Evolutionary conservation across 2,329 filamentous ascomycete species (phyloP), one percentile per base, ranked within the genome.

Genomic region (Biscogniauxia sp.): DNA sequence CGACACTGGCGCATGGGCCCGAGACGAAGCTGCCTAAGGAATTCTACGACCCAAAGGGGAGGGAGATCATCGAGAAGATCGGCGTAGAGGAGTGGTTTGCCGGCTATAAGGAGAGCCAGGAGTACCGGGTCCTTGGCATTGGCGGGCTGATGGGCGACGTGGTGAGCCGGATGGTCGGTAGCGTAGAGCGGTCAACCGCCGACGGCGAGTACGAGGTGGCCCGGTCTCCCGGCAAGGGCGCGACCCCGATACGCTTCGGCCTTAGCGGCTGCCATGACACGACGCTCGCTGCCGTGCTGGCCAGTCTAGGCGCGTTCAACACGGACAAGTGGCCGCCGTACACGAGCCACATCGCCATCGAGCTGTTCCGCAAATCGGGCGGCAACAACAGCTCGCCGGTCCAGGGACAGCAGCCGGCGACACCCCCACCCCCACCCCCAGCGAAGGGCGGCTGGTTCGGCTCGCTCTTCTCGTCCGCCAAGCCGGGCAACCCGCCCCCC

Each of bases 251-350:
- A 69, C 90, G 88, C 64, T 88, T 98, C 65, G 89, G 87, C 17
- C 79, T 98, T 70, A 91, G 87, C 66, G 93, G 93, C 32, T 97
- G 93, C 71, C 93, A 97, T 75, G 93, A 98, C 72, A 98, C 95
- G 1, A 98, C 95, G 0, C 83, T 99, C 5, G 95, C 92, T 2
- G 91, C 85, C 1, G 80, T 92, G 1, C 79, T 99, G 26, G 79
- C 88, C 17, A 91, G 91, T 66, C 76, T 98, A 6, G 95, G 94
- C 2, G 90, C 90, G 2, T 95, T 92, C 72, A 81, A 91, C 51
- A 79, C 79, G 20, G 84, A 84, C 54, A 82, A 83, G 41, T 99
- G 95, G 95, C 95, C 95, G 0, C 93, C 93, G 0, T 99, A 94
- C 72, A 97, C 94, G 0, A 94, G 91, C 68, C 93, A 96, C 69